These are phyloP conservation scores for Syncephalis plumigaleata DNA, from an alignment of 371 early-diverging fungal species.

Conservation along the genomic window DNA sequence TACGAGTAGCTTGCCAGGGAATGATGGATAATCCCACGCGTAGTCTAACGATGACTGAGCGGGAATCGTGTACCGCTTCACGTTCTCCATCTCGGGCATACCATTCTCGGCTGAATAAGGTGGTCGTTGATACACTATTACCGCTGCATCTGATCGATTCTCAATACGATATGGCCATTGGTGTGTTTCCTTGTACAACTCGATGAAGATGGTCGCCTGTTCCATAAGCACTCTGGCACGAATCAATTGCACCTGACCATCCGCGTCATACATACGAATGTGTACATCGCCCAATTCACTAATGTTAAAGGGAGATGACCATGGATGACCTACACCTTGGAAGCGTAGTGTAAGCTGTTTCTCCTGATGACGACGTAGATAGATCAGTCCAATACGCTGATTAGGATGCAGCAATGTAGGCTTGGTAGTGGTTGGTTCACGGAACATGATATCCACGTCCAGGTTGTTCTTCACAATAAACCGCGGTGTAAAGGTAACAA, in stretches of 20 bases:
- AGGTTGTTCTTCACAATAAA: slow-evolving; percentile 77
- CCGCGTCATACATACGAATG: slow-evolving; percentile 26
- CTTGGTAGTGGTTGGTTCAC: slow-evolving; percentile 42
- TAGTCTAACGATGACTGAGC: slow-evolving; percentile 56
- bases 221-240: slow-evolving; percentile 62
- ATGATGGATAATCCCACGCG: slow-evolving; percentile 86
- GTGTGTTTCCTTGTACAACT: slow-evolving; percentile 51
- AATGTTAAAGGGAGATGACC: slow-evolving; percentile 85
- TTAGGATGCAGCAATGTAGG: slow-evolving; percentile 28
- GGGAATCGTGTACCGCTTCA: slow-evolving; percentile 31
- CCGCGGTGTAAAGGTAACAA: slow-evolving; percentile 81
- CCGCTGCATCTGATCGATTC: slow-evolving; percentile 63
- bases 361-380: slow-evolving; percentile 34
- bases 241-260: slow-evolving; percentile 40
- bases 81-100: neutral
- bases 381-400: slow-evolving; percentile 46
- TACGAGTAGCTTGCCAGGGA: slow-evolving; percentile 52
- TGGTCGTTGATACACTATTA: slow-evolving; percentile 63
- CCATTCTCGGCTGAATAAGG: neutral
- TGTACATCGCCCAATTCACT: slow-evolving; percentile 72
- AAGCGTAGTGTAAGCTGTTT: slow-evolving; percentile 50
- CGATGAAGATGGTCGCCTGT: slow-evolving; percentile 78
- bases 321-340: slow-evolving; percentile 50
- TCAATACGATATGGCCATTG: slow-evolving; percentile 88
- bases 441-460: slow-evolving; percentile 47